Evolutionary conservation across 345 rosid species (phyloP), one percentile per base, ranked within the genome.

Genomic region (Moricandia arvensis): DNA sequence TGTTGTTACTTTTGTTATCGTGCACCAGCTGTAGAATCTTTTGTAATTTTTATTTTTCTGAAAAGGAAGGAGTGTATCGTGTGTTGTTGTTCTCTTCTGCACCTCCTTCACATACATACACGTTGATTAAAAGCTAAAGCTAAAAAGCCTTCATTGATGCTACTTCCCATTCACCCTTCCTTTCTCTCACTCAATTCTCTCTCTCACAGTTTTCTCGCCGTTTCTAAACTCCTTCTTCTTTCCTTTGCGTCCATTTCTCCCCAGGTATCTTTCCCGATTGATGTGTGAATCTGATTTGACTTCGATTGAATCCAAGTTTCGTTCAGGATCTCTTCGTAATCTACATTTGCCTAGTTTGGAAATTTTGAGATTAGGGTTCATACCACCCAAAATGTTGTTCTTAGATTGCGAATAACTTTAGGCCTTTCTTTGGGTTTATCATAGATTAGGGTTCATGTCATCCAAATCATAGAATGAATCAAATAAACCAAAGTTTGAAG

Each of bases 91-190:
- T 57, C 13, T 49, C 41, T 15, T 38, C n/a, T 18, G 47, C 45
- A 54, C 71, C 66, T 63, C 54, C 41, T n/a, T 49, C 21, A 15
- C 24, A 49, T n/a, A n/a, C 24, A 70, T 31, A 21, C 69, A 76
- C 61, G 71, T 77, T 77, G 73, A 77, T 77, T 71, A 77, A 71
- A 71, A 61, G 71, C 64, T n/a, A n/a, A n/a, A n/a, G n/a, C n/a
- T n/a, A n/a, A n/a, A 63, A 77, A 77, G 80, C 43, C 49, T 75
- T 61, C 72, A 2, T 76, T 63, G 66, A 41, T 77, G 49, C 80
- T 58, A 55, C 75, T 49, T 49, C 57, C 21, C 9, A 49, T 49
- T 49, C 21, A 49, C 55, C 55, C 11, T 49, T 49, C 18, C 43
- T 63, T 31, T 64, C 38, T 35, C 37, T 47, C 49, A 16, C 18